Conservation (phyloP, 495 filamentous ascomycete species). For the Penicillium fimorum region DNA sequence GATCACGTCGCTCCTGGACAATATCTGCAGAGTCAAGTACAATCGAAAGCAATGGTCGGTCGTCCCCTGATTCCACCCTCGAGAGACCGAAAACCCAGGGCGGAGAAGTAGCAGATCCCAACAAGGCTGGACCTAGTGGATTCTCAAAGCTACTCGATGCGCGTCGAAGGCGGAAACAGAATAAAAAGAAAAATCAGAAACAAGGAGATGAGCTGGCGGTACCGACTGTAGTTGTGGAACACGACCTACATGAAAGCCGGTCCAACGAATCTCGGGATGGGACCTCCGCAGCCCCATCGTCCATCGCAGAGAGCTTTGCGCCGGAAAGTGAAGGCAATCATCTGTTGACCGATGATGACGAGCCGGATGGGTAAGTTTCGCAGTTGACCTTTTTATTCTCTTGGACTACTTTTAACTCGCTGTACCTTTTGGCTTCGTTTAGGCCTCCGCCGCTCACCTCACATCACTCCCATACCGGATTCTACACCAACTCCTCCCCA, state of each 20-base stretch:
- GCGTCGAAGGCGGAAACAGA: slow-evolving; percentile 47
- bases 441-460: slow-evolving; percentile 64
- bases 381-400: background rate
- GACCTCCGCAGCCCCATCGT: slow-evolving; percentile 28
- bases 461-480: slow-evolving; percentile 74
- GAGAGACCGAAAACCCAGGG: slow-evolving; percentile 47
- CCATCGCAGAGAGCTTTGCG: slow-evolving; percentile 27
- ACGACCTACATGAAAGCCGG: slow-evolving; percentile 24
- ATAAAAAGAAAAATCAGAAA: slow-evolving; percentile 36
- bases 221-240: slow-evolving; percentile 19
- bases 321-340: slow-evolving; percentile 45
- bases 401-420: slow-evolving; percentile 27
- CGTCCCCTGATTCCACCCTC: slow-evolving; percentile 42
- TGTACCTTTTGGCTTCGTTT: slow-evolving; percentile 6
- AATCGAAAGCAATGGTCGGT: slow-evolving; percentile 41
- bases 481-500: slow-evolving; percentile 80
- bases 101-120: slow-evolving; percentile 36
- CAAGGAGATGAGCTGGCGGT: slow-evolving; percentile 29
- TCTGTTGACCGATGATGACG: slow-evolving; percentile 68
- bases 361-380: slow-evolving; percentile 62
- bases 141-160: slow-evolving; percentile 55
- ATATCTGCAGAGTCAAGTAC: slow-evolving; percentile 36
- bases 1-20: slow-evolving; percentile 34
- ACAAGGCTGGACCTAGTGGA: slow-evolving; percentile 40
- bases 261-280: slow-evolving; percentile 30